Base-by-base conservation (phyloP, 2,329 filamentous ascomycete genomes). In the Lachnellula hyalina region DNA sequence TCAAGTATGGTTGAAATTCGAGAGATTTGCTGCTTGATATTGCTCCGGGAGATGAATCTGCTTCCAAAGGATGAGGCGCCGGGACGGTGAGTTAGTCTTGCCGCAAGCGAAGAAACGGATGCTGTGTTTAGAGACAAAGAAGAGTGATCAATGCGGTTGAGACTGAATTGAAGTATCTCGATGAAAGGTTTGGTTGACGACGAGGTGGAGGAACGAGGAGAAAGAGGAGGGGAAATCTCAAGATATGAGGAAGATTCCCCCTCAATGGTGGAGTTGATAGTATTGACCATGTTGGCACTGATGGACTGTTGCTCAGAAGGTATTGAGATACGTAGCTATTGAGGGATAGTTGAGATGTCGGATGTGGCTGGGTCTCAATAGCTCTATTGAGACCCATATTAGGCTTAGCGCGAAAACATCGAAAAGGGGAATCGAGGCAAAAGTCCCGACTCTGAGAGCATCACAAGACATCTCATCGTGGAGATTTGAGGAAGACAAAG, bases 311-410 rank as follows among this genome's bases (percentile, higher is more conserved):
- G 19, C 34, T 23, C 7, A n/a, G 15, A 40, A 23, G 15, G 21
- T 8, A 12, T 49, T 12, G 17, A 36, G 19, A 40, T 14, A 41
- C 25, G 36, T 40, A 40, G 32, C 32, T 49, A 49, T 49, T 49
- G 47, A 49, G 47, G 34, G 32, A 15, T 25, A 28, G 45, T n/a
- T 35, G 17, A 35, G 49, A 34, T 21, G 23, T 47, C 28, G 17
- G 40, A 8, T 45, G 54, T 56, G 50, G 50, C 47, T 52, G 49
- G 21, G 21, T 45, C 50, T 44, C 49, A 55, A 55, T 52, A 51
- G 9, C 21, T 40, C 41, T 53, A 56, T 53, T 53, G 54, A 56
- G 54, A 41, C n/a, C 15, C 50, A 32, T 53, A 53, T 53, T 50
- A 17, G 54, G 54, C 21, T 40, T 53, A 53, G 54, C 54, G 50